Base-by-base conservation (phyloP, 768 basidiomycete genomes). In the Podaxis pistillaris region DNA sequence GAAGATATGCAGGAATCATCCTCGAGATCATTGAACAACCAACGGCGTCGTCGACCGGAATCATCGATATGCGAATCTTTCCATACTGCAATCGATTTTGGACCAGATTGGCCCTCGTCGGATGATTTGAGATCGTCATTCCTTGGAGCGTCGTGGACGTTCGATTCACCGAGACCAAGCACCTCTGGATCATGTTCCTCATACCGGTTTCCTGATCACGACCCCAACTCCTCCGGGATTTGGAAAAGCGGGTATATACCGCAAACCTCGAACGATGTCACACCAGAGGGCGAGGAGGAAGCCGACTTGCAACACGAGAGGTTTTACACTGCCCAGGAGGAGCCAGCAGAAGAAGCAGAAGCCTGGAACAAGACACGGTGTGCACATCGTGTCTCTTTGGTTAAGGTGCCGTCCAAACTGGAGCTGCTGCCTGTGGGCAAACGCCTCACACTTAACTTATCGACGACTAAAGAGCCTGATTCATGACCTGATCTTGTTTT, bases 301-400 rank as follows among this genome's bases (percentile, higher is more conserved):
- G 30, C n/a, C n/a, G 44, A 54, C 5, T 9, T 22, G 15, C 41
- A 71, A 12, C 84, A 81, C 61, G 83, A 86, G 66, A 79, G 75
- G 56, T 79, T 78, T 67, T 78, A 75, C 65, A 79, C 78, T 24
- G 78, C 76, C 33, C 72, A 72, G 17, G 86, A 87, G 68, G 76
- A 70, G 22, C 71, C 72, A 28, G 81, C 83, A 50, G 91, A 93
- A 71, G 81, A 88, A 72, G 92, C 93, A n/a, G 93, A 94, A 71
- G 88, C 89, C 56, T 95, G 93, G 93, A 80, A 91, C 74, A 87
- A 87, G 72, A 95, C 93, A 1, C 86, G 88, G 53, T 89, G 88
- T 38, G 92, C 91, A 13, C 90, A 92, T 67, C 88, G 93, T 8
- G 93, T 94, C 8, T 94, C 92, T 9, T 78, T 94, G 47, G 89